Evolutionary conservation across 192 early-diverging fungal species (phyloP), one percentile per base, ranked within the genome.

Genomic region (Umbelopsis vinacea): DNA sequence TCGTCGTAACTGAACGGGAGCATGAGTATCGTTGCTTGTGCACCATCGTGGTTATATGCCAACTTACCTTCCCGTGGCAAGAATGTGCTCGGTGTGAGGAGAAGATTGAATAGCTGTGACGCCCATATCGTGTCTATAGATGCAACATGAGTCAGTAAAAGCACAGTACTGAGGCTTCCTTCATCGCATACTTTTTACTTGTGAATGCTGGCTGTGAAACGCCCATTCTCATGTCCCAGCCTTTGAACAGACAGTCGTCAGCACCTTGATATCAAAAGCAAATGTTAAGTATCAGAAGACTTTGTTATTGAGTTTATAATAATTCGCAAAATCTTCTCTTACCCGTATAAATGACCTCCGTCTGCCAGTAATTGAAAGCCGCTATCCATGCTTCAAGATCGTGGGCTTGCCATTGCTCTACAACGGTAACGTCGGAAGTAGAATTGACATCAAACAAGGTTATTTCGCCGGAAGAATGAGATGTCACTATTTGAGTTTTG

Each of bases 371-470:
- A 78, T 99, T 89, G 75, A 93, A 98, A n/a, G 90, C 89, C 7
- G 88, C 85, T 52, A 94, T 95, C 97, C 97, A 99, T 12, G 96
- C 96, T 74, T 98, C 96, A 45, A 92, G 85, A 35, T 91, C 91
- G 72, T 98, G 96, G 0, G 88, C 97, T 22, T 89, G 83, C 94
- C 95, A 97, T 66, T 85, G 63, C 12, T 72, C 46, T 10, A 47
- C 57, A 37, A 40, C 26, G 2, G 69, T 40, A 24, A 50, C 21
- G 15, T 24, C 46, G 17, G 38, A 23, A 21, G 69, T 10, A 21
- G 53, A 70, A 14, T 46, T 68, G 1, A 52, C 46, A 45, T 68
- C 67, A 11, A 46, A 68, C 48, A 68, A 26, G 11, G 67, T 68
- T 43, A 52, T 63, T 19, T 63, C 57, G 17, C 57, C 57, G 12